Conservation (phyloP, 1,284 basidiomycete genomes). For the Tilletia walkeri region DNA sequence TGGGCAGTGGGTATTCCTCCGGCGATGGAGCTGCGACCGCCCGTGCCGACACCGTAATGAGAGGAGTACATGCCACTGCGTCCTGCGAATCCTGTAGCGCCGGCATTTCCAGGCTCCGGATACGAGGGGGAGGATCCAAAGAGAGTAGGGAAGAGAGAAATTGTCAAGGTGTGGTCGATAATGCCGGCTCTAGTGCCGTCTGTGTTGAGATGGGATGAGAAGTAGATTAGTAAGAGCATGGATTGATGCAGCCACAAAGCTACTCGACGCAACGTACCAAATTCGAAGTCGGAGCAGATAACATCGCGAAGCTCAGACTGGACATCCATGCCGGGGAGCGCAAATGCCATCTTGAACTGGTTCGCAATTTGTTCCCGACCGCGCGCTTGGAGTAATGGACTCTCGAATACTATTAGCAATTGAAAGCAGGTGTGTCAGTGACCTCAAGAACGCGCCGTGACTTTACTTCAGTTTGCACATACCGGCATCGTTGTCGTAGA, state of each 20-base stretch:
- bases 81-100: conserved; percentile 15
- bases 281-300: conserved; percentile 55
- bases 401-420: conserved; percentile 39
- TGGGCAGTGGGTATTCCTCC: neutral
- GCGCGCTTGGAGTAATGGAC: conserved; percentile 48
- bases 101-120: neutral
- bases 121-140: conserved; percentile 32
- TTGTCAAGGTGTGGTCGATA: conserved; percentile 54
- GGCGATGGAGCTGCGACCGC: neutral
- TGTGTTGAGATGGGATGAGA: neutral
- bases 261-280: conserved; percentile 20
- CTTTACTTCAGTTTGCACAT: neutral
- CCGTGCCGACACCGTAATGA: neutral
- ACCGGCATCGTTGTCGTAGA: conserved; percentile 49
- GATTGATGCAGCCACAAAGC: too few species aligned
- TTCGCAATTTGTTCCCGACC: conserved; percentile 52
- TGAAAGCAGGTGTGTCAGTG: neutral
- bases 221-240: too few species aligned
- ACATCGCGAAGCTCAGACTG: conserved; percentile 53
- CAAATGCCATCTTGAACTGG: conserved; percentile 55
- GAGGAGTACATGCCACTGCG: conserved; percentile 4
- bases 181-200: conserved; percentile 55
- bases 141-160: conserved; percentile 49
- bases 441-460: neutral
- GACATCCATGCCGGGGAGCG: conserved; percentile 51